Evolutionary conservation across 2,329 filamentous ascomycete species (phyloP), one percentile per base, ranked within the genome.

Genomic region (Metarhizium guizhouense): DNA sequence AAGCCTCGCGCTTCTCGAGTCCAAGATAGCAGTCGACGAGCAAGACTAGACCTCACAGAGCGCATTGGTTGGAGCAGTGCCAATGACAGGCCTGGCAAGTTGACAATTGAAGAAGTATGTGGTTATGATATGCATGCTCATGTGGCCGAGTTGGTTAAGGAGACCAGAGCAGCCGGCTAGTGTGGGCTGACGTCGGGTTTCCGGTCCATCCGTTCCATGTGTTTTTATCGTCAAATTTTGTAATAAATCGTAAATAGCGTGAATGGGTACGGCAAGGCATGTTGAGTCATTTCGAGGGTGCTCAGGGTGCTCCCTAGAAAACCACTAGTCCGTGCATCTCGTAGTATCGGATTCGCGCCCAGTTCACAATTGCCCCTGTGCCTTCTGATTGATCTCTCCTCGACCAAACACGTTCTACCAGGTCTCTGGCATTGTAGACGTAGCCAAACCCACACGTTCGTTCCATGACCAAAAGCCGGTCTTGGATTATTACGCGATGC

Each of bases 51-150:
- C 57, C 80, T 82, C 55, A 77, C 77, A 51, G 79, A 64, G 38
- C 56, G 62, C 7, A 62, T 63, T 5, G 59, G 56, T 20, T 61
- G 57, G 57, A 61, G 59, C 47, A 62, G 55, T n/a, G 56, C 53
- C 60, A 73, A 77, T 50, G 76, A 83, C 53, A 75, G 81, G 60
- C 75, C 72, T 47, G 73, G 77, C 3, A 83, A 82, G 64, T 63
- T 85, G 55, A 85, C 82, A 0, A 84, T 85, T 54, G 79, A 84
- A 58, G 82, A 85, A 63, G 84, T 85, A 74, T 85, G 85, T 58
- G 72, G 70, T 67, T 80, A 74, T 68, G 74, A 73, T 51, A 61
- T 66, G 62, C 62, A 65, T 54, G 57, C 57, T 16, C 63, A 64
- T 20, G 54, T 65, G 25, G 56, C 59, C 14, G 57, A 57, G 43